Conservation (phyloP, 225 moss, liverwort and hornwort genomes). For the Marchantia paleacea region DNA sequence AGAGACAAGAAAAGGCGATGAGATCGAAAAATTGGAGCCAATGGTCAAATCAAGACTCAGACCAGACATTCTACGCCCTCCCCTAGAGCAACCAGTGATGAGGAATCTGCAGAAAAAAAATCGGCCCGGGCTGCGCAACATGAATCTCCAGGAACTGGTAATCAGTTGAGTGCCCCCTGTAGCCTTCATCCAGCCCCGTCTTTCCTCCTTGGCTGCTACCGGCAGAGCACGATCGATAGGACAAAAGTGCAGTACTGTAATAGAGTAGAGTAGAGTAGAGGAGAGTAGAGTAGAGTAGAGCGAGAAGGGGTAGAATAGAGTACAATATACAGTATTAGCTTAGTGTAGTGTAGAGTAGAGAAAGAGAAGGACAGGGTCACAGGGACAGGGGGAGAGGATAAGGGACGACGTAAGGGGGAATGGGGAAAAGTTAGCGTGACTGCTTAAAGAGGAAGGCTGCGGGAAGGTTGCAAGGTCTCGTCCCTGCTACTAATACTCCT, state of each 20-base stretch:
- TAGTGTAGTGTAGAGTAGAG: too few species aligned
- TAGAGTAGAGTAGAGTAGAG: background rate
- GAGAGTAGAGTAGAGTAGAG: background rate
- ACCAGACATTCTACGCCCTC: too few species aligned
- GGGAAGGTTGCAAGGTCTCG: background rate
- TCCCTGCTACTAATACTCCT: background rate
- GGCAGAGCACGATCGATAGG: background rate
- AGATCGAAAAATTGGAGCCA: background rate
- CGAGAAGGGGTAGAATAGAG: background rate
- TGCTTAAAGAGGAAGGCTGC: slow-evolving; percentile 8
- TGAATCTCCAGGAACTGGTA: background rate
- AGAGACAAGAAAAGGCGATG: too few species aligned
- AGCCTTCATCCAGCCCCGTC: background rate
- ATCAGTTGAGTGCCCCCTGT: background rate
- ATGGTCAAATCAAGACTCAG: background rate
- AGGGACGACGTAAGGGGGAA: background rate
- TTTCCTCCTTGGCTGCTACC: too few species aligned
- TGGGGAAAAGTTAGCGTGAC: background rate
- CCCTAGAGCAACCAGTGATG: too few species aligned
- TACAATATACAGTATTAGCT: background rate
- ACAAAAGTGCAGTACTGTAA: background rate
- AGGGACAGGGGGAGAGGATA: background rate
- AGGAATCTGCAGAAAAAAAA: background rate
- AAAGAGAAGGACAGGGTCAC: background rate
- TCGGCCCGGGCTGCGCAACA: background rate